Evolutionary conservation across 2,329 filamentous ascomycete genomes (phyloP), one percentile per base, ranked within the genome.

Genomic region (Ciborinia camelliae): DNA sequence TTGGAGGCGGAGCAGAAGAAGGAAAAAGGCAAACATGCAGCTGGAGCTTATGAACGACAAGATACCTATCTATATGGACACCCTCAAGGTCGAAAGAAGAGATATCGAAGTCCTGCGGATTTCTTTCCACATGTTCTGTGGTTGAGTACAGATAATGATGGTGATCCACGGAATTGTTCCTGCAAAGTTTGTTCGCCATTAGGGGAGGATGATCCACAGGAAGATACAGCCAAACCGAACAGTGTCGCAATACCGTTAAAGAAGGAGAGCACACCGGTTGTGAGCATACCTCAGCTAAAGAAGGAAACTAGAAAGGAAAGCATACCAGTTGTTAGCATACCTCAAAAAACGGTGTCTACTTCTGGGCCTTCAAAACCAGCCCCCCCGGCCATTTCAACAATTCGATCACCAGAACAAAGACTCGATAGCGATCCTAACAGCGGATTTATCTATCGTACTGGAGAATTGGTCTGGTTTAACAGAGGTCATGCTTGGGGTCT

Each of bases 51-150:
- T 67, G 82, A 84, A 71, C 76, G 84, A 63, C 82, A 84, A 69
- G 84, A 87, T 71, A 82, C 82, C 39, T 86, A 86, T 68, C 77
- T 87, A 7, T 86, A 86, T 71, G 84, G 84, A 26, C 83, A 86
- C 71, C 84, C 84, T 3, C 75, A 79, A 53, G 84, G 84, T 20
- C 78, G 81, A 23, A 82, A 80, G 73, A 86, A 85, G 74, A 79
- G 83, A 57, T 87, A 81, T 71, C 75, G 84, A 63, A 86, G 83
- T 70, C 83, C 84, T 0, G 79, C 79, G 60, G 84, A 86, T 67
- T 86, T 86, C 76, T 84, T 85, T 67, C 83, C 82, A 3, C 84
- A 87, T 72, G 74, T 86, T 3, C 73, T 85, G 1, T 85, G 84
- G 82, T 79, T 87, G 2, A 77, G 76, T 54, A 81, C 80, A 26